A percentile compares a stretch with the other conserved stretches of the same genome.
Conservation (phyloP, 176 grass and related monocot species). For the Ensete ventricosum region DNA sequence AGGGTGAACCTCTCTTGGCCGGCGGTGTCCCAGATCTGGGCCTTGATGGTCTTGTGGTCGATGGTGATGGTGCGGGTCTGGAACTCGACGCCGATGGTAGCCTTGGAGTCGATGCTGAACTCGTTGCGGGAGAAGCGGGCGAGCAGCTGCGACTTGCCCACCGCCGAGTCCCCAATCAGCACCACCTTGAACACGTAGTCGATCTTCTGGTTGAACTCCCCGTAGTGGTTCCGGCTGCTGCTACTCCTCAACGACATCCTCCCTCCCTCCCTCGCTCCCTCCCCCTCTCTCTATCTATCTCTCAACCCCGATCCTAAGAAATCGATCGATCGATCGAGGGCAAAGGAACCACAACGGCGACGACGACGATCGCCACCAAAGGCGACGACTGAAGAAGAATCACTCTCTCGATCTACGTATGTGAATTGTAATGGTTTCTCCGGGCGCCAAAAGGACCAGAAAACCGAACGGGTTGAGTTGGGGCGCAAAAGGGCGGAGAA, state of each 20-base stretch:
- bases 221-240: background rate
- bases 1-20: conserved; percentile 29
- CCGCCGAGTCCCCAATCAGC: conserved; percentile 85
- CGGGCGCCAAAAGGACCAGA: background rate
- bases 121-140: conserved; percentile 91
- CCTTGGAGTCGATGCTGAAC: conserved; percentile 93
- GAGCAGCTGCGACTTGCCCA: conserved; percentile 93
- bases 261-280: background rate
- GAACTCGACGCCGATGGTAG: conserved; percentile 94
- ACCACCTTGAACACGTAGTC: conserved; percentile 98
- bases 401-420: background rate
- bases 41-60: conserved; percentile 65
- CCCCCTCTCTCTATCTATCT: background rate
- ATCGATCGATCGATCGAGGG: background rate
- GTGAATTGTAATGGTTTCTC: too few relatives aligned
- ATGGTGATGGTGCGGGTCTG: conserved; percentile 80
- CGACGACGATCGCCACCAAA: background rate
- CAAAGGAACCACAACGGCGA: too few relatives aligned
- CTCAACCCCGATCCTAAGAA: background rate
- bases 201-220: conserved; percentile 38
- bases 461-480: background rate
- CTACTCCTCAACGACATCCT: background rate
- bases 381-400: background rate
- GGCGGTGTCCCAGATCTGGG: conserved; percentile 98
- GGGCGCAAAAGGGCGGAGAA: background rate